Evolutionary conservation across 23 red algal species (phyloP), one percentile per base, ranked within the genome.

Genomic region (Gracilariopsis chorda): DNA sequence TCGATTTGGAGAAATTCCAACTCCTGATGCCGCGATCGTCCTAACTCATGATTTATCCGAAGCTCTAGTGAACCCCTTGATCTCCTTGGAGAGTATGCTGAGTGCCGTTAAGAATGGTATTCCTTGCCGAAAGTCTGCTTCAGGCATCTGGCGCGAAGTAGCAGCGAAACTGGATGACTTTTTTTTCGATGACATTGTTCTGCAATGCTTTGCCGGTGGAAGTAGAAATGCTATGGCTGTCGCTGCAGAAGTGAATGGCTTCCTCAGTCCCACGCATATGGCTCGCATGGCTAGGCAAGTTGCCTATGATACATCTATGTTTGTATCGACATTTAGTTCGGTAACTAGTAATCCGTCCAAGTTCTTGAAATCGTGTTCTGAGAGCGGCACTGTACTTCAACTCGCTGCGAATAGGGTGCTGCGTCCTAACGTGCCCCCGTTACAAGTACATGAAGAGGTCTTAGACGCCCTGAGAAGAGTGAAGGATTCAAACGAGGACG

Each of bases 31-130:
- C 32, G 88, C 88, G 8, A 61, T 91, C 55, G 88, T 91, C 34
- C 57, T 91, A 56, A 82, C 88, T 73, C 88, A 91, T 80, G 88
- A 91, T 59, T 58, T 91, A 57, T 91, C 88, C 27, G 75, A 91
- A 32, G 65, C 74, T 20, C 75, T 91, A 28, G 47, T 80, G 42
- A 75, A 91, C 48, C 77, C 75, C 0, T 46, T 91, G 13, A 82
- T 59, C 43, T 23, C 43, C 51, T 63, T 91, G 39, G 88, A 91
- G 48, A 82, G 60, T 14, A 70, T 63, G 45, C 62, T 91, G 21
- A 32, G 34, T 21, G 74, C 53, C 4, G 57, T 91, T 35, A 59
- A 35, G 17, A 72, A 35, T 27, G 88, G 88, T 7, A 82, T 91
- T 41, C 88, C 74, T 41, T 82, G 77, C 34, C 88, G 77, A 56